These are phyloP conservation scores for Mallotus nudiflorus DNA, from an alignment of 345 rosid species.

Conservation along the genomic window DNA sequence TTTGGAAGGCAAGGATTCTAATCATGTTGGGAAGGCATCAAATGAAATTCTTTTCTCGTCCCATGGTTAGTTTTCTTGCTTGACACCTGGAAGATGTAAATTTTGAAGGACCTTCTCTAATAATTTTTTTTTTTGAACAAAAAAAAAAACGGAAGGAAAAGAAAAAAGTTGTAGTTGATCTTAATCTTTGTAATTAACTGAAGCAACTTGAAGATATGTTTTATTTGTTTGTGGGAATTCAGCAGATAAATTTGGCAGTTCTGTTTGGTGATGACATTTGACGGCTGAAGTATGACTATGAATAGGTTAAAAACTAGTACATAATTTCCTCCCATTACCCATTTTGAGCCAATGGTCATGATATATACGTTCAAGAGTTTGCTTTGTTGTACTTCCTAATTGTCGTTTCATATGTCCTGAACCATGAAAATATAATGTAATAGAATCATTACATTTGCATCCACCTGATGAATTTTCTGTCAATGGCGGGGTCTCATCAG, in stretches of 20 bases:
- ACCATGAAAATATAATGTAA: no score
- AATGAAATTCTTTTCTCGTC: background rate
- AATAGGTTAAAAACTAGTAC: no score
- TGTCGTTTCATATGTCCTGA: no score
- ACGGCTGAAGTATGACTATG: no score
- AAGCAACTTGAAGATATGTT: background rate
- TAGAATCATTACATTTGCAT: no score
- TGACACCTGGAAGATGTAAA: background rate
- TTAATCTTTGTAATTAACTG: background rate
- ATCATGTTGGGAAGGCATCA: conserved; percentile 1
- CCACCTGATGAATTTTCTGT: no score
- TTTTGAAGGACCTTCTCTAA: no score
- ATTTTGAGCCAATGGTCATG: no score
- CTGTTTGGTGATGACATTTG: no score
- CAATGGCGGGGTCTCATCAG: no score
- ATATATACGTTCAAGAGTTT: background rate
- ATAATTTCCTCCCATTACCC: no score
- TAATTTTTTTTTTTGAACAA: background rate
- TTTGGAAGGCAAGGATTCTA: conserved; percentile 1
- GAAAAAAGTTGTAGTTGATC: background rate
- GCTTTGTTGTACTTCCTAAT: background rate
- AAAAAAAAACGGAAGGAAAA: background rate
- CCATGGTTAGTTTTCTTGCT: conserved; percentile 8
- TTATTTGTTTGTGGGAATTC: background rate
- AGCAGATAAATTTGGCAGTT: background rate